Conservation (phyloP, 352 stramenopile genomes). For the Pythium aristosporum region DNA sequence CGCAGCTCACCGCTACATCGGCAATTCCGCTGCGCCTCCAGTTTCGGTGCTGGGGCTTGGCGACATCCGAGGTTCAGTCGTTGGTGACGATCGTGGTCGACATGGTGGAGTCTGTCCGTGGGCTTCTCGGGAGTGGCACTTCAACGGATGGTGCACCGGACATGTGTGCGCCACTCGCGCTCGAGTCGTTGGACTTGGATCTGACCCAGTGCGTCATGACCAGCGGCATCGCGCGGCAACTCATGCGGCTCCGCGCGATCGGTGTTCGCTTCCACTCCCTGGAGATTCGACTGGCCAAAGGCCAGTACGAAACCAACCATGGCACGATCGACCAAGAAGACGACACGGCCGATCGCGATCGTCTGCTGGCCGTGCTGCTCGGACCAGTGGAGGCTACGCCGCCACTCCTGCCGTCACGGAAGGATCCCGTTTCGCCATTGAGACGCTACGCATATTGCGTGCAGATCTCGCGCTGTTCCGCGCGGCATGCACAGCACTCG, state of each 20-base stretch:
- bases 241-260: constrained; percentile 11
- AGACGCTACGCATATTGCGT: constrained; percentile 9
- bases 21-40: constrained; percentile 15
- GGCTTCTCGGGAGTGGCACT: too few relatives aligned
- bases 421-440: background rate
- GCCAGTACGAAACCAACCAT: too few relatives aligned
- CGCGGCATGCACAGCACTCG: constrained; percentile 9
- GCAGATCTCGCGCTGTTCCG: constrained; percentile 13
- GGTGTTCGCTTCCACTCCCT: too few relatives aligned
- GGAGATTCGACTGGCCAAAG: too few relatives aligned
- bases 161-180: background rate
- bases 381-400: too few relatives aligned
- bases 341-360: background rate
- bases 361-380: background rate
- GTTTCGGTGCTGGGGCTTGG: constrained; percentile 14
- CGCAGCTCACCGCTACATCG: background rate
- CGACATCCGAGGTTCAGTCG: background rate
- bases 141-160: background rate
- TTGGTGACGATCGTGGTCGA: constrained; percentile 9
- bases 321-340: background rate
- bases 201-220: constrained; percentile 12
- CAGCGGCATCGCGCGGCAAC: constrained; percentile 3
- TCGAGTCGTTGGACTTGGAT: constrained; percentile 10
- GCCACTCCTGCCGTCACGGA: too few relatives aligned
- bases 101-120: constrained; percentile 4